Percentiles rank a stretch among this genome's conserved stretches.
Evolutionary conservation across 1,139 yeast genomes (phyloP).

Genomic region (Candida mesenterica): DNA sequence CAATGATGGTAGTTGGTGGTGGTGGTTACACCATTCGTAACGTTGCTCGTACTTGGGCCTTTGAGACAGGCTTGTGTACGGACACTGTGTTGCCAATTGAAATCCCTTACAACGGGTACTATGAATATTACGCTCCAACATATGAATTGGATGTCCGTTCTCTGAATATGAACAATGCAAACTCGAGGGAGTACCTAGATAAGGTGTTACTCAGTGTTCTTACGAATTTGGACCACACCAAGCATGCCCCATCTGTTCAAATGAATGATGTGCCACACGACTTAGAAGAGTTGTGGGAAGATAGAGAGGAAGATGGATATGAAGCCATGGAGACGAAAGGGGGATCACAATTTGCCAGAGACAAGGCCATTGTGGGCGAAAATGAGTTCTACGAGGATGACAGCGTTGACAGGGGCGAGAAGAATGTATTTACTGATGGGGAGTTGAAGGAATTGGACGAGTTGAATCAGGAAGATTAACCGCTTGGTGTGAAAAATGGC

Average conservation of each 20-base stretch:
- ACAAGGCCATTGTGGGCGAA: conserved; percentile 61
- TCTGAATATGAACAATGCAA: conserved; percentile 94
- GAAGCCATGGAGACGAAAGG: conserved; percentile 86
- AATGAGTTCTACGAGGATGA: conserved; percentile 68
- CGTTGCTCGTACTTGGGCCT: conserved; percentile 95
- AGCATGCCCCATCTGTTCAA: conserved; percentile 95
- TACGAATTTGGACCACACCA: conserved; percentile 77
- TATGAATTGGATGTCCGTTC: conserved; percentile 91
- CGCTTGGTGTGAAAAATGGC: neutral
- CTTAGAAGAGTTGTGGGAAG: conserved; percentile 67
- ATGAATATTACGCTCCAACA: conserved; percentile 96
- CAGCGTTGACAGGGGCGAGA: conserved; percentile 46
- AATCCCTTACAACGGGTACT: conserved; percentile 92
- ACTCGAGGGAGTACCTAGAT: conserved; percentile 87
- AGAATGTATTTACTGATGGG: conserved; percentile 24
- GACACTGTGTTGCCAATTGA: conserved; percentile 75
- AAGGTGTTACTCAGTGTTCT: conserved; percentile 77
- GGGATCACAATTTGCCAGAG: conserved; percentile 83
- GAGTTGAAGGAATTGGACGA: conserved; percentile 39
- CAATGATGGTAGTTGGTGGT: conserved; percentile 91
- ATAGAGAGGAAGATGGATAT: conserved; percentile 71
- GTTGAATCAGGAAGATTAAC: conserved; percentile 19
- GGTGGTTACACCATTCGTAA: conserved; percentile 98
- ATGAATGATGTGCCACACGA: conserved; percentile 88
- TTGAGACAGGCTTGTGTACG: conserved; percentile 85